phyloP scores from a whole-genome alignment of 345 rosid species.

The Lepidium aucheri region DNA sequence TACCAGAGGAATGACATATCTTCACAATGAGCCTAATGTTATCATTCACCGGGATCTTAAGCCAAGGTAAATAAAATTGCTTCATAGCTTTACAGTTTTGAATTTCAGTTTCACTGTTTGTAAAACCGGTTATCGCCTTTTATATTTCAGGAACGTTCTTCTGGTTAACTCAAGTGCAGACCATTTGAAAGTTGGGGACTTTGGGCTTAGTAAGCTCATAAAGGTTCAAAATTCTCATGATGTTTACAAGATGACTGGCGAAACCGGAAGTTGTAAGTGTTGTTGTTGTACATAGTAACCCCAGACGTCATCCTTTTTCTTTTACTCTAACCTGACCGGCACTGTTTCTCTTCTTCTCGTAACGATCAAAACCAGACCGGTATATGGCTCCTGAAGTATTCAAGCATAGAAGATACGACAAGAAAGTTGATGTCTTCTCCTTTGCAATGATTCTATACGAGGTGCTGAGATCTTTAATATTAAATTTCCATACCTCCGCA shows the following conservation, averaged over 20 bases:
- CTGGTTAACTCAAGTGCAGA: conserved; percentile 90
- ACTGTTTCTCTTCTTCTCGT: conserved; percentile 8
- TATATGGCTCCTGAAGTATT: conserved; percentile 99
- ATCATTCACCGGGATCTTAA: conserved; percentile 89
- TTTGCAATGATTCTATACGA: conserved; percentile 95
- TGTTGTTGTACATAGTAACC: conserved; percentile 9
- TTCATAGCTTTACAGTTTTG: not conserved
- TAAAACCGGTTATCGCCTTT: not conserved
- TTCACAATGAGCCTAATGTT: conserved; percentile 97
- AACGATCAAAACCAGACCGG: conserved; percentile 61
- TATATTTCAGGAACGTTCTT: conserved; percentile 76
- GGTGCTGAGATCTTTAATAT: conserved; percentile 35
- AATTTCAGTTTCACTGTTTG: not conserved
- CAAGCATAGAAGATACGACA: conserved; percentile 92
- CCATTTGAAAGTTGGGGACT: conserved; percentile 96
- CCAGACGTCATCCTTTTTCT: not conserved
- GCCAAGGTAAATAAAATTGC: conserved; percentile 56
- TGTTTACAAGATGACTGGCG: conserved; percentile 99
- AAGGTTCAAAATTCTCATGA: conserved; percentile 94
- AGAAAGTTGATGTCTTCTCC: conserved; percentile 98
- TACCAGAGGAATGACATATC: conserved; percentile 95
- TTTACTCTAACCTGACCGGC: conserved; percentile 18
- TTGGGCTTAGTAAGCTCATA: conserved; percentile 97
- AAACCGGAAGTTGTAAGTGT: conserved; percentile 95
- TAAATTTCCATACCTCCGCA: not conserved